Evolutionary conservation across 768 basidiomycete species (phyloP).

Genomic region (Sistotremastrum suecicum): DNA sequence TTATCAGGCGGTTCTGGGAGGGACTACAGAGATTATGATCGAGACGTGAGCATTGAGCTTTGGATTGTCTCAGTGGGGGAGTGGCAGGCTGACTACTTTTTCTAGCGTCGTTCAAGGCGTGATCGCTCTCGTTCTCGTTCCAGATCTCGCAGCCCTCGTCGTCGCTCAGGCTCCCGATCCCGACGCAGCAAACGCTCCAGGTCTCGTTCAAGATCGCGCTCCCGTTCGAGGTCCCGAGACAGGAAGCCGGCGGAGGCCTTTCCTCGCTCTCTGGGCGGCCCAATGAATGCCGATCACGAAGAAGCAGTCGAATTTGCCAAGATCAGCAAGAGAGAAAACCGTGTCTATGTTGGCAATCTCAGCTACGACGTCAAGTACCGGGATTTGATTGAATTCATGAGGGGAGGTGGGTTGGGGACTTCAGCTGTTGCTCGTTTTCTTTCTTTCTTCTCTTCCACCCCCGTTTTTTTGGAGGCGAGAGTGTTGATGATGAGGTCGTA

Average conservation of each 20-base stretch:
- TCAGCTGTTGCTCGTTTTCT: conserved; percentile 26
- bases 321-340: conserved; percentile 92
- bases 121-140: conserved; percentile 53
- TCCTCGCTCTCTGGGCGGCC: conserved; percentile 70
- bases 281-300: conserved; percentile 83
- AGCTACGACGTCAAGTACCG: conserved; percentile 98
- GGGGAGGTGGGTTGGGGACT: conserved; percentile 97
- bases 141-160: conserved; percentile 28
- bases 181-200: conserved; percentile 30
- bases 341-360: conserved; percentile 97
- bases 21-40: conserved; percentile 18
- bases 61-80: conserved; percentile 15
- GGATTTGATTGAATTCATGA: conserved; percentile 99
- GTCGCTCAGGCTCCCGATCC: conserved; percentile 16
- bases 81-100: conserved; percentile 19
- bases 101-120: conserved; percentile 26
- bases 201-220: conserved; percentile 45
- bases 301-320: conserved; percentile 94
- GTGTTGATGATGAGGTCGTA: conserved; percentile 9
- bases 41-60: conserved; percentile 23
- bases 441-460: conserved; percentile 29
- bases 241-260: conserved; percentile 51
- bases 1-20: not conserved
- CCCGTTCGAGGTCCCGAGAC: conserved; percentile 41
- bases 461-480: conserved; percentile 18